Conservation (phyloP, 1,139 yeast genomes). For the Geotrichum europaeum region DNA sequence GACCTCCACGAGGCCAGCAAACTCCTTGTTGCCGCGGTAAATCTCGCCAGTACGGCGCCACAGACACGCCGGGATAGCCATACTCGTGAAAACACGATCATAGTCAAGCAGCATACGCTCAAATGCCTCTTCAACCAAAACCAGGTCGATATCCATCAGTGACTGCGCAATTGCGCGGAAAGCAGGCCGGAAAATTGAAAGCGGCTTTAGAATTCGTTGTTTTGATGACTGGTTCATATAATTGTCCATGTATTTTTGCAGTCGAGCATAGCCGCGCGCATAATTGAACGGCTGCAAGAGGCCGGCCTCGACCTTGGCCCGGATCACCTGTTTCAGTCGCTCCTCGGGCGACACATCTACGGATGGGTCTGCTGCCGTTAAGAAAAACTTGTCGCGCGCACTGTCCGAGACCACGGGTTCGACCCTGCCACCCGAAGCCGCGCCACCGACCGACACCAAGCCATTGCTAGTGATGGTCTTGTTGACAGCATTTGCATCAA, state of each 20-base stretch:
- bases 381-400: slow-evolving; percentile 86
- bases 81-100: slow-evolving; percentile 91
- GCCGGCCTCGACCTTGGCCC: slow-evolving; percentile 93
- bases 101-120: slow-evolving; percentile 91
- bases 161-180: slow-evolving; percentile 90
- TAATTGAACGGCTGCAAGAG: slow-evolving; percentile 87
- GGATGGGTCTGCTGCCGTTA: slow-evolving; percentile 96
- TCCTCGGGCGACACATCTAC: slow-evolving; percentile 94
- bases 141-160: slow-evolving; percentile 83
- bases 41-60: slow-evolving; percentile 98
- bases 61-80: slow-evolving; percentile 96
- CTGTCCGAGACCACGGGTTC: slow-evolving; percentile 43
- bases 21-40: slow-evolving; percentile 90
- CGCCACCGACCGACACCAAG: neutral
- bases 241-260: slow-evolving; percentile 83
- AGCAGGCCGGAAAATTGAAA: slow-evolving; percentile 85
- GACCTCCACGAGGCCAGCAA: slow-evolving; percentile 92
- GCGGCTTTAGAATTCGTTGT: slow-evolving; percentile 82
- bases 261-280: slow-evolving; percentile 86
- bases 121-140: slow-evolving; percentile 87
- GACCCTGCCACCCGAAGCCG: slow-evolving; percentile 1
- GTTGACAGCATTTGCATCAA: slow-evolving; percentile 6
- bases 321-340: slow-evolving; percentile 86
- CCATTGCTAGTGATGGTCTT: slow-evolving; percentile 9
- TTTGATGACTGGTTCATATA: slow-evolving; percentile 83